Evolutionary conservation across 129 eudicot species (phyloP).

Genomic region (Calendula officinalis): DNA sequence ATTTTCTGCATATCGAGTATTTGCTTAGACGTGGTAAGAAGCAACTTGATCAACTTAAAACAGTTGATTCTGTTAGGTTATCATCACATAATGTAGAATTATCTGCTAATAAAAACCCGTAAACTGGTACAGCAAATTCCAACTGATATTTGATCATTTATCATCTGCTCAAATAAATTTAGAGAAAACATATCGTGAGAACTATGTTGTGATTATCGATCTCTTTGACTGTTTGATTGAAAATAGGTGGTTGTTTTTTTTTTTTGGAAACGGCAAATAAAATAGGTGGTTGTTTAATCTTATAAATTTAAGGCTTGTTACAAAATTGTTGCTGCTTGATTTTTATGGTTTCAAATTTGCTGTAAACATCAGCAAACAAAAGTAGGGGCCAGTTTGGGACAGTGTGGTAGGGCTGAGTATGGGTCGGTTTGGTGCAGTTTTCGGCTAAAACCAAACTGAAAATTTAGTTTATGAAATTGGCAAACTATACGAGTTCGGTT

Average conservation of each 20-base stretch:
- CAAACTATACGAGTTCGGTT: too few relatives aligned
- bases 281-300: too few relatives aligned
- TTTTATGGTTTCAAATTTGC: too few relatives aligned
- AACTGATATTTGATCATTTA: background rate
- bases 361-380: background rate
- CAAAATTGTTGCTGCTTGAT: too few relatives aligned
- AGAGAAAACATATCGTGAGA: background rate
- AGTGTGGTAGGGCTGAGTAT: too few relatives aligned
- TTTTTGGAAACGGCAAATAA: too few relatives aligned
- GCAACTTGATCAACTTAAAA: slow-evolving; percentile 82
- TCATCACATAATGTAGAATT: slow-evolving; percentile 40
- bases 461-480: too few relatives aligned
- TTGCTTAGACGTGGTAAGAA: slow-evolving; percentile 70
- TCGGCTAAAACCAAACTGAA: too few relatives aligned
- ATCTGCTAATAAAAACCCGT: slow-evolving; percentile 21
- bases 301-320: too few relatives aligned
- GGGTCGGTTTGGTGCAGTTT: too few relatives aligned
- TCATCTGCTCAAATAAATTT: slow-evolving; percentile 5
- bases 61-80: slow-evolving; percentile 58
- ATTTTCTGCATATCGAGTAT: slow-evolving; percentile 68
- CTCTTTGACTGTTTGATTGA: background rate
- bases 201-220: slow-evolving; percentile 2
- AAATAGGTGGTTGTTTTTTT: too few relatives aligned
- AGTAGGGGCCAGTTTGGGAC: background rate
- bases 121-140: background rate